Evolutionary conservation across 495 filamentous ascomycete species (phyloP), one percentile per base, ranked within the genome.

Genomic region (Annulohypoxylon moriforme): DNA sequence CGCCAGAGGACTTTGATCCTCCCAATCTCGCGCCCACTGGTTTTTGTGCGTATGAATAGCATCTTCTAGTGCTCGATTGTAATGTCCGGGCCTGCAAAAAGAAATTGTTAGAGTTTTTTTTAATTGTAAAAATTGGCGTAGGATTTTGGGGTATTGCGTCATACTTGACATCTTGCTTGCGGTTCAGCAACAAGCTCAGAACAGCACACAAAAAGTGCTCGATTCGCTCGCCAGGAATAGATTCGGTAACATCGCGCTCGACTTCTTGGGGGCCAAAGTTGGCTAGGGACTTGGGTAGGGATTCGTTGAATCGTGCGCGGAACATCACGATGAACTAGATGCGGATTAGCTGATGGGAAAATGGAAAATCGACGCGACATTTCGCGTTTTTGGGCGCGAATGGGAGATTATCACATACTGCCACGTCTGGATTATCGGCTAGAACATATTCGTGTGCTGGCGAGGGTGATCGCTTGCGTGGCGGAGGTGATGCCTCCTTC

Each of bases 111-210:
- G 33, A n/a, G n/a, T n/a, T n/a, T 42, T 6, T 55, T 25, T 42
- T 56, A 6, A n/a, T 49, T 13, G 60, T 60, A 55, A 33, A 29
- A 42, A 18, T 57, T 57, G 11, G 27, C 31, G 36, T 38, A 64
- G 34, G 24, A 42, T 62, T n/a, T n/a, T 47, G 71, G 81, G 81
- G 77, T 74, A 74, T 74, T 64, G 70, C 68, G 68, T 85, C 94
- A 81, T 88, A 99, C 96, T 98, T 97, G 75, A 98, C 92, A 83
- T 96, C 92, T 76, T 99, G 97, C 85, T 98, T 98, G 75, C 96
- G 89, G 76, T 99, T 99, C 69, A 98, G 85, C 59, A 97, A 87
- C 76, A 98, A 83, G 29, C 93, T 89, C 20, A 99, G 80, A 47
- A 99, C 82, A 73, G 93, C 93, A 85, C 96, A 98, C 33, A 99